phyloP scores from a whole-genome alignment of 1,284 basidiomycete genomes.

The Pseudomicrostroma phylloplanum region DNA sequence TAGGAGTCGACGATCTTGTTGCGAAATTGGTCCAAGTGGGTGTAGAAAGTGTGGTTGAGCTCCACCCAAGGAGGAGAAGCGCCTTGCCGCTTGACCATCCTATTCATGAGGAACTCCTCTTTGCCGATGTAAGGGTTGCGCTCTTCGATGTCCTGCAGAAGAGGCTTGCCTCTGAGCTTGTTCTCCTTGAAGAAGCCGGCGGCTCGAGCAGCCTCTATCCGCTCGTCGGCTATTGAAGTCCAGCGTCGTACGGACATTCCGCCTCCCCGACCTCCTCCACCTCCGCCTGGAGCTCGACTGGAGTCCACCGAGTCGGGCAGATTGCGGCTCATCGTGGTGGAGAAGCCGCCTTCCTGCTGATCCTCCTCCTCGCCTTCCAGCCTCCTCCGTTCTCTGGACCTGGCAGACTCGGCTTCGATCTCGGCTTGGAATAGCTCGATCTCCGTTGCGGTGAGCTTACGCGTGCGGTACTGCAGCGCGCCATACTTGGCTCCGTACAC shows the following conservation, averaged over 20 bases:
- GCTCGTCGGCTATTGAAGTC: conserved; percentile 37
- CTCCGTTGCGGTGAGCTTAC: conserved; percentile 51
- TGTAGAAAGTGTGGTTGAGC: conserved; percentile 64
- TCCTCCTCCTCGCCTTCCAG: background rate
- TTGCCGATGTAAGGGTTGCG: conserved; percentile 61
- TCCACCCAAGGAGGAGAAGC: conserved; percentile 88
- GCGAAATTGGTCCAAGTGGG: conserved; percentile 62
- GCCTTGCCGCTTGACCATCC: conserved; percentile 76
- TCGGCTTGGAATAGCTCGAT: conserved; percentile 37
- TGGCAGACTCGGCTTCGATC: conserved; percentile 4
- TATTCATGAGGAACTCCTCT: conserved; percentile 64
- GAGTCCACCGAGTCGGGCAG: background rate
- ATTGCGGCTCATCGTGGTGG: conserved; percentile 9
- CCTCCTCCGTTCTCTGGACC: conserved; percentile 7
- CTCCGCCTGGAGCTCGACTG: conserved; percentile 2
- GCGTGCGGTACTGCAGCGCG: conserved; percentile 63
- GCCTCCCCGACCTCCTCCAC: background rate
- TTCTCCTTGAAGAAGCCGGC: conserved; percentile 69
- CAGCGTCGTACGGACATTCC: conserved; percentile 23
- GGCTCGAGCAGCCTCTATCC: conserved; percentile 60
- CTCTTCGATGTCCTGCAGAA: conserved; percentile 61
- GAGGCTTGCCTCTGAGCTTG: conserved; percentile 68
- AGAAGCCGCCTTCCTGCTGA: background rate
- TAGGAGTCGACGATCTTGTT: conserved; percentile 58
- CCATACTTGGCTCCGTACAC: conserved; percentile 56